A percentile compares a stretch with the other conserved stretches of the same genome.
Conservation (phyloP, 768 basidiomycete genomes). For the Serendipita sp. region DNA sequence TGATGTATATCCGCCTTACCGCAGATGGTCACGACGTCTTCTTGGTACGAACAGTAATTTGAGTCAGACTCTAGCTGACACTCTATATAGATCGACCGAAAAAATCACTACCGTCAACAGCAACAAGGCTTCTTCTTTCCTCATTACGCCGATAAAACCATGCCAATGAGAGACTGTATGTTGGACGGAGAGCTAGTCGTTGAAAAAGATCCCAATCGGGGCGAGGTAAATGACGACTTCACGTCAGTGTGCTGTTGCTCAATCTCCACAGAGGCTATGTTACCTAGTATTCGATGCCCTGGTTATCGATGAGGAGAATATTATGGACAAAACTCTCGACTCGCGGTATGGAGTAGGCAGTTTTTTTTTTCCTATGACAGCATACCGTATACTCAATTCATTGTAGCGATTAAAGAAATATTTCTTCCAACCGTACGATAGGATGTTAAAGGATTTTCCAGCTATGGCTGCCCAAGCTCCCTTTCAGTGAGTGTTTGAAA, state of each 20-base stretch:
- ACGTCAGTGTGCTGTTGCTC: constrained; percentile 2
- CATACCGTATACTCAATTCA: not conserved
- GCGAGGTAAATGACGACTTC: constrained; percentile 33
- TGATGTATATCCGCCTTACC: constrained; percentile 55
- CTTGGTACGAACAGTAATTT: constrained; percentile 58
- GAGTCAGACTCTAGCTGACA: not conserved
- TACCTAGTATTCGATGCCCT: constrained; percentile 88
- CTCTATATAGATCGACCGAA: constrained; percentile 70
- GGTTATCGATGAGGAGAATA: constrained; percentile 68
- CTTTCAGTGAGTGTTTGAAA: constrained; percentile 56
- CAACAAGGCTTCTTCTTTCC: constrained; percentile 75
- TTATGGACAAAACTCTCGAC: constrained; percentile 69
- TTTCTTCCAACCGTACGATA: constrained; percentile 68
- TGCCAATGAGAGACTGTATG: constrained; percentile 61
- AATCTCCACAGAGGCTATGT: constrained; percentile 27
- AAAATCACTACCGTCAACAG: constrained; percentile 63
- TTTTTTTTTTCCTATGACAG: not conserved
- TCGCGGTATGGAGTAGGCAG: constrained; percentile 76
- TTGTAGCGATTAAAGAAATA: constrained; percentile 59
- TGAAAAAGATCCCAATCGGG: constrained; percentile 67
- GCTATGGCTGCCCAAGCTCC: constrained; percentile 48
- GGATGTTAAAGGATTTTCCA: constrained; percentile 54
- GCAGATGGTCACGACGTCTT: constrained; percentile 46
- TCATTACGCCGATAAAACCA: constrained; percentile 56
- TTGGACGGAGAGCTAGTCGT: constrained; percentile 90